Conservation (phyloP, 441 rosid genomes). For the Croton laevigatus region DNA sequence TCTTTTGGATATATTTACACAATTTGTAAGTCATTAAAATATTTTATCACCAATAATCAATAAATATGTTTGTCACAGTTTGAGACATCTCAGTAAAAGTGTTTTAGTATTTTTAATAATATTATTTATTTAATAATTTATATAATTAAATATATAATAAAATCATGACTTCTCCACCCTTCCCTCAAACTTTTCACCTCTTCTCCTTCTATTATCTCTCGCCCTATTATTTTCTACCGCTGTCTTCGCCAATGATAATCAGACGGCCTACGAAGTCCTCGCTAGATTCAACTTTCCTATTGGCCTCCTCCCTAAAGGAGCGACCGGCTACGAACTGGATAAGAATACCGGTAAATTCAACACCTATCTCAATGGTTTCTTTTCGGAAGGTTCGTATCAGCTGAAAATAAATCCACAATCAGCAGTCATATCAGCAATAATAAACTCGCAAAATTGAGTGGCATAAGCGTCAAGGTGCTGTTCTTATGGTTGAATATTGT, state of each 20-base stretch:
- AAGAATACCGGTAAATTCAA: slow-evolving; percentile 49
- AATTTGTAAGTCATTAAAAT: no score
- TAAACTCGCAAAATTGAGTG: slow-evolving; percentile 50
- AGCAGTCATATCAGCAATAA: slow-evolving; percentile 55
- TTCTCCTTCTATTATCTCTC: slow-evolving; percentile 21
- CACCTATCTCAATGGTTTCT: slow-evolving; percentile 56
- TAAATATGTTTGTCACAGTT: no score
- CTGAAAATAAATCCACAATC: slow-evolving; percentile 67
- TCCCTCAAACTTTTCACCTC: no score
- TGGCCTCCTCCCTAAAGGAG: slow-evolving; percentile 77
- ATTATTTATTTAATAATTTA: no score
- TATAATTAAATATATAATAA: no score
- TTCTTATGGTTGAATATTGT: slow-evolving; percentile 84
- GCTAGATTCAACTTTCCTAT: slow-evolving; percentile 61
- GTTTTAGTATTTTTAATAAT: no score
- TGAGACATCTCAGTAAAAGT: no score
- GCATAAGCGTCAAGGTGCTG: slow-evolving; percentile 70
- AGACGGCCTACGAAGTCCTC: slow-evolving; percentile 56
- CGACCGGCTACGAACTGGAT: slow-evolving; percentile 57
- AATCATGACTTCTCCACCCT: no score
- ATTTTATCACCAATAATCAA: no score
- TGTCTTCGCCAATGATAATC: slow-evolving; percentile 26
- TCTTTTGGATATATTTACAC: no score
- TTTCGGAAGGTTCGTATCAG: slow-evolving; percentile 78
- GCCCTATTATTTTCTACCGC: slow-evolving; percentile 14